A percentile compares a stretch with the other conserved stretches of the same genome.
These are phyloP conservation scores for Scutellaria baicalensis DNA, from an alignment of 257 asterid species.

Conservation along the genomic window DNA sequence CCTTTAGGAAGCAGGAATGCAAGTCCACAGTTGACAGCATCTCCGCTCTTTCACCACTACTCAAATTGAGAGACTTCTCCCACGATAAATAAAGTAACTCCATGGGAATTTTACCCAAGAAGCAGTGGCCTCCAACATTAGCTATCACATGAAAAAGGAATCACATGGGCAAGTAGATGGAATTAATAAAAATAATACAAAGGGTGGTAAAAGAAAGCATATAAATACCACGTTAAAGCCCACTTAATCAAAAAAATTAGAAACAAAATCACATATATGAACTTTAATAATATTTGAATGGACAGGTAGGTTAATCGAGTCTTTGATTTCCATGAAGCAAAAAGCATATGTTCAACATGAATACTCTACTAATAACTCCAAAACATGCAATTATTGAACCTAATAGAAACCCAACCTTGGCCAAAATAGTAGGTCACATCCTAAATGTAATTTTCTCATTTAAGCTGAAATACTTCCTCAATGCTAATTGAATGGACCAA, in stretches of 20 bases:
- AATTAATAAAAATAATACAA: background rate
- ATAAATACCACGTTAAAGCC: slow-evolving; percentile 6
- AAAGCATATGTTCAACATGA: background rate
- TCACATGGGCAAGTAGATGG: slow-evolving; percentile 11
- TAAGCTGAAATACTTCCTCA: background rate
- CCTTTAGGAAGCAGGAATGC: slow-evolving; percentile 79
- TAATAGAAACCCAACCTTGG: background rate
- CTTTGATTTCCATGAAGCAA: background rate
- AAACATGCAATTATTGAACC: background rate
- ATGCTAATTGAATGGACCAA: background rate
- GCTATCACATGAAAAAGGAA: slow-evolving; percentile 36
- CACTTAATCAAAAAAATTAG: background rate
- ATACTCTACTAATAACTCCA: background rate
- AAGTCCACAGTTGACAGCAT: slow-evolving; percentile 77
- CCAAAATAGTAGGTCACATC: background rate
- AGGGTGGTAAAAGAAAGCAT: background rate
- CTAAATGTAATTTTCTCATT: background rate
- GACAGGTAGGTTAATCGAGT: background rate
- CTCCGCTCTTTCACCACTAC: slow-evolving; percentile 83
- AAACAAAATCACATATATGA: background rate
- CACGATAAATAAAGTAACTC: slow-evolving; percentile 70
- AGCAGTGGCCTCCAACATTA: slow-evolving; percentile 67
- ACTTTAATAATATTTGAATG: background rate
- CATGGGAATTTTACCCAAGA: slow-evolving; percentile 83
- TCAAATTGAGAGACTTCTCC: slow-evolving; percentile 76